Evolutionary conservation across 805 yeast genomes (phyloP), one percentile per base, ranked within the genome.

Genomic region (Allodekkera sacchari): DNA sequence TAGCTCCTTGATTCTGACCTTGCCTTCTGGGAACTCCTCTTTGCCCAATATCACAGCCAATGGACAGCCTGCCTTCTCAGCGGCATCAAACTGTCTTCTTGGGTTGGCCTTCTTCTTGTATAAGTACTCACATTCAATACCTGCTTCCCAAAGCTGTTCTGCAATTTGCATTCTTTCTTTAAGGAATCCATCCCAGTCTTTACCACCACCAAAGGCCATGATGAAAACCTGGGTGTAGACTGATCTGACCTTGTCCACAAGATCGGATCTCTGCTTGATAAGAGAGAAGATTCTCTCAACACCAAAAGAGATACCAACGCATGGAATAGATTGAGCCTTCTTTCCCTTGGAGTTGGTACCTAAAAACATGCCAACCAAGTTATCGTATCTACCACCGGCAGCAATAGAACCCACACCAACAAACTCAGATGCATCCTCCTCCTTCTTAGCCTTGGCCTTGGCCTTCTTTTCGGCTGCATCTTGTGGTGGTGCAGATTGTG

Each of bases 201-300:
- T 83, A 49, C 97, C 98, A 50, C 96, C 97, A 44, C 98, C 98
- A 52, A 92, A 88, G 1, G 98, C 97, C 96, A 92, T 88, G 30
- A 92, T 80, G 52, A 68, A 92, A 10, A 84, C 97, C 57, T 92
- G 94, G 13, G 98, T 94, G 23, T 89, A 77, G 18, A 88, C 71
- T 22, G 96, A 76, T 47, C 92, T 75, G 35, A 88, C 67, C 45
- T 69, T 66, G 20, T 77, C 77, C 44, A 72, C 68, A 32, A 74
- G 59, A 19, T 73, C 72, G 26, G 71, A 68, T 54, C 94, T 74
- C 31, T 83, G 79, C 56, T 83, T 87, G 48, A 92, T 76, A 38
- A 92, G 62, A 7, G 97, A 85, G 56, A 92, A 92, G 41, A 92
- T 61, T 57, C 98, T 77, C 63, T 92, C 98, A 34, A 92, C 89